phyloP scores from a whole-genome alignment of 768 basidiomycete genomes.

The Tricholoma flavovirens region DNA sequence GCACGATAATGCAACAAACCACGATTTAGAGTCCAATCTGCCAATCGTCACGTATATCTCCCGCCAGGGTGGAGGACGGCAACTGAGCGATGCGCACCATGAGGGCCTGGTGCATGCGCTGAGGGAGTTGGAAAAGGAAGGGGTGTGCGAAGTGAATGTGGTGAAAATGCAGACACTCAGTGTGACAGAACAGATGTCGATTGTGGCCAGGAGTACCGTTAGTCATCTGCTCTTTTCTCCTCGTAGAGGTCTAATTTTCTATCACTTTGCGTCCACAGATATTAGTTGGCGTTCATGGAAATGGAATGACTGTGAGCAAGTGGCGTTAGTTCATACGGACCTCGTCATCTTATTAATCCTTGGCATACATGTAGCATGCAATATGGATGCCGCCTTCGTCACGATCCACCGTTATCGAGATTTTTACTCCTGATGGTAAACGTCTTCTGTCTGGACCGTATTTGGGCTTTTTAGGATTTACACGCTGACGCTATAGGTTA shows the following conservation, averaged over 20 bases:
- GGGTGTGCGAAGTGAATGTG: slow-evolving; percentile 45
- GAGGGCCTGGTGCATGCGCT: slow-evolving; percentile 41
- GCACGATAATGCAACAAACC: neutral
- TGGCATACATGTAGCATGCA: slow-evolving; percentile 33
- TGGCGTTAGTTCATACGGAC: neutral
- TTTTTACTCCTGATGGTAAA: slow-evolving; percentile 53
- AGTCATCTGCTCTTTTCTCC: slow-evolving; percentile 12
- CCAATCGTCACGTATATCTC: slow-evolving; percentile 54
- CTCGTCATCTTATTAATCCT: neutral
- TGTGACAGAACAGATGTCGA: slow-evolving; percentile 56
- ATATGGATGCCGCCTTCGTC: slow-evolving; percentile 65
- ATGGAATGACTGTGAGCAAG: slow-evolving; percentile 50
- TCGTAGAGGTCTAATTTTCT: neutral
- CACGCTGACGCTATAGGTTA: slow-evolving; percentile 22
- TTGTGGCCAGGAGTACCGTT: slow-evolving; percentile 61
- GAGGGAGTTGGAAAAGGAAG: slow-evolving; percentile 41
- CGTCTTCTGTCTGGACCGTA: neutral
- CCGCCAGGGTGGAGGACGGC: slow-evolving; percentile 41
- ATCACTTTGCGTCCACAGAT: slow-evolving; percentile 27
- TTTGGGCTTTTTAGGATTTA: neutral
- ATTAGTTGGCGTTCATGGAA: slow-evolving; percentile 64
- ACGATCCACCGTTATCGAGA: slow-evolving; percentile 62
- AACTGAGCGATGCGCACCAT: slow-evolving; percentile 40
- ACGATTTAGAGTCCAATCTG: slow-evolving; percentile 9
- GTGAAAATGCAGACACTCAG: slow-evolving; percentile 36